Percentiles rank a stretch among this genome's conserved stretches.
These are phyloP conservation scores for Thalassiosira profunda DNA, from an alignment of 108 stramenopile genomes.

Conservation along the genomic window DNA sequence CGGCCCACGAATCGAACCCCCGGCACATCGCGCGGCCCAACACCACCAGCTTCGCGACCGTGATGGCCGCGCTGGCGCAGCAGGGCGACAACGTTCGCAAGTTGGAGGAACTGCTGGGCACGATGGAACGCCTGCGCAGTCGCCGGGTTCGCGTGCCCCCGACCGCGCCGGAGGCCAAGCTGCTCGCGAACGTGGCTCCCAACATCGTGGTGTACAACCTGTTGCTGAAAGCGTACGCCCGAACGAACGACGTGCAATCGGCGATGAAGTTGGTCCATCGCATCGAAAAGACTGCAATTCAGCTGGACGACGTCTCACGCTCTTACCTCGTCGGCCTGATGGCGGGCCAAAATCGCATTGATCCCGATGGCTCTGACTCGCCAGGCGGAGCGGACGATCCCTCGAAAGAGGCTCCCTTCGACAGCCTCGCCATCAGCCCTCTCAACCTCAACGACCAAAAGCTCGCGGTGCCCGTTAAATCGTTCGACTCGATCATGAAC, in stretches of 20 bases:
- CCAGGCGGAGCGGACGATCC: not conserved
- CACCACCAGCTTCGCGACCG: constrained; percentile 27
- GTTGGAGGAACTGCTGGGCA: constrained; percentile 25
- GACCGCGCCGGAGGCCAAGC: constrained; percentile 11
- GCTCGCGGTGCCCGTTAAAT: constrained; percentile 12
- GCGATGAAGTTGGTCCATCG: constrained; percentile 26
- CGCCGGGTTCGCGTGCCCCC: constrained; percentile 6
- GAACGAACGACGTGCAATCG: constrained; percentile 21
- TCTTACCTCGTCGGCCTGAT: constrained; percentile 15
- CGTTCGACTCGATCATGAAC: constrained; percentile 42
- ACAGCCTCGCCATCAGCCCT: not conserved
- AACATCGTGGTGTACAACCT: constrained; percentile 35
- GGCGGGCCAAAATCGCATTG: not conserved
- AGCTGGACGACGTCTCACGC: constrained; percentile 18
- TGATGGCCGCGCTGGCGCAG: constrained; percentile 40
- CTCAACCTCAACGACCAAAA: constrained; percentile 29
- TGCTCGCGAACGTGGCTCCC: constrained; percentile 35
- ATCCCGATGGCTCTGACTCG: not conserved
- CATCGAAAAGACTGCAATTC: constrained; percentile 21
- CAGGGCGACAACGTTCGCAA: constrained; percentile 8
- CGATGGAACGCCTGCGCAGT: constrained; percentile 34
- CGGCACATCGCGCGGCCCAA: constrained; percentile 43
- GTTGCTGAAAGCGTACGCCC: constrained; percentile 30
- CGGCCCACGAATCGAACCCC: constrained; percentile 29
- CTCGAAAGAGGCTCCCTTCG: not conserved